Conservation (phyloP, 2,329 filamentous ascomycete genomes). For the Pseudopithomyces chartarum region DNA sequence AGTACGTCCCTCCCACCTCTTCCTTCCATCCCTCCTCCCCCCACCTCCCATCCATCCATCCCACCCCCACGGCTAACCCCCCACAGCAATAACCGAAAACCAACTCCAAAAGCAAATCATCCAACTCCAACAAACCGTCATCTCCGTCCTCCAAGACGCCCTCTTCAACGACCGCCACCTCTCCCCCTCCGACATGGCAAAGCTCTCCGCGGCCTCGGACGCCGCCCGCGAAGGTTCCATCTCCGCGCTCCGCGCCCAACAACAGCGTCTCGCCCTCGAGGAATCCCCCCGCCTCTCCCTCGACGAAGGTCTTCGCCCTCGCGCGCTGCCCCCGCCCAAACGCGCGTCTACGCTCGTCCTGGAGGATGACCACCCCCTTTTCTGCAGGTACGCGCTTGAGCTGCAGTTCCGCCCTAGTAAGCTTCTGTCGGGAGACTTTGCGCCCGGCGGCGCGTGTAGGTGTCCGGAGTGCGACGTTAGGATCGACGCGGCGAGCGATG, state of each 20-base stretch:
- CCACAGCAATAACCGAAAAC: constrained; percentile 47
- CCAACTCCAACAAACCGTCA: constrained; percentile 50
- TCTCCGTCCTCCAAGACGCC: constrained; percentile 51
- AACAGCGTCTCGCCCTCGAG: constrained; percentile 35
- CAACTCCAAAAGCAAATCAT: constrained; percentile 51
- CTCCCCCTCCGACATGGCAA: constrained; percentile 45
- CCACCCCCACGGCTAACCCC: background rate
- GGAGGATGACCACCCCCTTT: constrained; percentile 24
- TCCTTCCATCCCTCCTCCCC: too few species aligned
- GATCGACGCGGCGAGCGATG: constrained; percentile 36
- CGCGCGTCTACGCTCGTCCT: constrained; percentile 22
- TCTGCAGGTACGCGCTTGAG: constrained; percentile 42
- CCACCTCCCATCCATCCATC: too few species aligned
- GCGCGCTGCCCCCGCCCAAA: constrained; percentile 23
- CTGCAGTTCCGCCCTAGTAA: constrained; percentile 37
- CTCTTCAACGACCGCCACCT: constrained; percentile 47
- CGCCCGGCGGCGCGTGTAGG: constrained; percentile 34
- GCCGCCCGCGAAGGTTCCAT: constrained; percentile 48
- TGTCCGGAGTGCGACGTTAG: constrained; percentile 37
- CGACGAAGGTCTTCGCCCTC: too few species aligned
- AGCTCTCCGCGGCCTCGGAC: constrained; percentile 48
- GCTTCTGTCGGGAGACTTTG: constrained; percentile 37
- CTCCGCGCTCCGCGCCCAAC: constrained; percentile 43
- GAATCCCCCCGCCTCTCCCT: background rate
- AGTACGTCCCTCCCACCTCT: constrained; percentile 24